Evolutionary conservation across 306 rosid species (phyloP), one percentile per base, ranked within the genome.

Genomic region (Heteromeles arbutifolia): DNA sequence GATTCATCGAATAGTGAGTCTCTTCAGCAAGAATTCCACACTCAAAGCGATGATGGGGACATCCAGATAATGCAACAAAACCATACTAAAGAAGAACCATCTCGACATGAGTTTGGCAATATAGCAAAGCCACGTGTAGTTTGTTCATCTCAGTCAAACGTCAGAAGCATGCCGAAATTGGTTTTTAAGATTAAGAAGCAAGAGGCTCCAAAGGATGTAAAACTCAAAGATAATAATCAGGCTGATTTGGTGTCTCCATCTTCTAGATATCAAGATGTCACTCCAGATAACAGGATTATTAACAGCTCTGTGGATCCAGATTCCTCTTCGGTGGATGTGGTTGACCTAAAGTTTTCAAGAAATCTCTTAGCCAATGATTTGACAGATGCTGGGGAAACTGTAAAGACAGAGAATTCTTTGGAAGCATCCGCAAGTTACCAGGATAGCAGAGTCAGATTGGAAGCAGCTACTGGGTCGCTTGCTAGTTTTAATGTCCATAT

Each of bases 161-260:
- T 44, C 65, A 85, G 74, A 74, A 85, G 78, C 69, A 92, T 82
- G 79, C 84, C 66, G 18, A 84, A 80, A 74, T 74, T 92, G 82
- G 84, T 92, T 82, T 44, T 90, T 11, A 92, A 87, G 89, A 80
- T 92, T 28, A 92, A 88, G 84, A 88, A 87, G 85, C 82, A 78
- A 64, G 84, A 74, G 63, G 82, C 91, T 69, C 61, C 56, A 43
- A 88, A 79, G 76, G 88, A 83, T 50, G 58, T 77, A 32, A 67
- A 41, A 62, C 67, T 39, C 54, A 77, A 82, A 53, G 52, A 67
- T 72, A 84, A 87, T 44, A 74, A 76, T 73, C 81, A 76, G 59
- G 82, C 75, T 82, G 82, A 84, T 77, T 41, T 70, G 67, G 69
- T 32, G 65, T 69, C 74, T 56, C 79, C 80, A 50, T 82, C 88